phyloP scores from a whole-genome alignment of 257 asterid species.

The Coffea canephora region DNA sequence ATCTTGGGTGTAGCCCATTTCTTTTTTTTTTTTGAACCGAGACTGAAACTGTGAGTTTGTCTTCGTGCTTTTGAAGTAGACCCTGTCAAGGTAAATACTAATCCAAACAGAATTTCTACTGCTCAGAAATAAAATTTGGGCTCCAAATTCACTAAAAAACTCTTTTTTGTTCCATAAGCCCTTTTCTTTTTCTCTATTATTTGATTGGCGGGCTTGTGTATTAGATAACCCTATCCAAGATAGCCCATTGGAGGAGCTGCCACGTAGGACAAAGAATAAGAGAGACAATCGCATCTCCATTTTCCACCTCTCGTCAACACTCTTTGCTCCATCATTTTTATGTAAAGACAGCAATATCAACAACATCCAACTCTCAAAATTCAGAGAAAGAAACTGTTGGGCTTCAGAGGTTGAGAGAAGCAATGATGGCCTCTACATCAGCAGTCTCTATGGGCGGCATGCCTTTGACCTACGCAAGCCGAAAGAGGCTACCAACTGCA shows the following conservation, averaged over 20 bases:
- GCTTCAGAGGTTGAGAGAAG: conserved; percentile 18
- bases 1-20: not conserved
- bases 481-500: conserved; percentile 38
- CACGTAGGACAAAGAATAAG: conserved; percentile 39
- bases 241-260: conserved; percentile 41
- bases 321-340: conserved; percentile 14
- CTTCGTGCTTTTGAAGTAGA: not conserved
- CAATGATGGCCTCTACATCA: conserved; percentile 67
- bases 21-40: too few relatives aligned
- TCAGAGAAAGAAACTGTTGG: conserved; percentile 11
- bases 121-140: not conserved
- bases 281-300: conserved; percentile 28
- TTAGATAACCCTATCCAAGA: conserved; percentile 55
- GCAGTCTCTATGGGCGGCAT: conserved; percentile 55
- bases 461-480: conserved; percentile 54
- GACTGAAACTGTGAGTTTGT: not conserved
- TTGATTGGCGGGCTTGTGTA: conserved; percentile 11
- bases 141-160: not conserved
- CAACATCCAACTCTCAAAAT: conserved; percentile 16
- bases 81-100: not conserved
- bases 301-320: conserved; percentile 53
- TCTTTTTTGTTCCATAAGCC: not conserved
- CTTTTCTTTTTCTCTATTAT: not conserved
- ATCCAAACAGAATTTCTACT: not conserved
- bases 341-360: conserved; percentile 8